phyloP scores from a whole-genome alignment of 257 asterid species.

The Plantago elongata region DNA sequence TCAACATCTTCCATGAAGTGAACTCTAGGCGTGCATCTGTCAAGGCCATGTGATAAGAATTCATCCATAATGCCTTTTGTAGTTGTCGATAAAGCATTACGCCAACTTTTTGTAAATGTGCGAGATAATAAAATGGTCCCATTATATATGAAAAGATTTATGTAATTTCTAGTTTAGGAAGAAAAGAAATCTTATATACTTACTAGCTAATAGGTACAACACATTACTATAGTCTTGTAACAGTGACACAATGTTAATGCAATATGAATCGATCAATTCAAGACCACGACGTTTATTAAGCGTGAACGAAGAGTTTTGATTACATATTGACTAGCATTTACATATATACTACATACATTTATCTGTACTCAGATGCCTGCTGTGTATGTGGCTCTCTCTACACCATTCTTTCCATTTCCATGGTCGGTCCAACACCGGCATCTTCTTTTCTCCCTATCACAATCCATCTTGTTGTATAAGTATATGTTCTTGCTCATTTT shows the following conservation, averaged over 20 bases:
- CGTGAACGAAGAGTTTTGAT: slow-evolving; percentile 33
- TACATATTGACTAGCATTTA: slow-evolving; percentile 33
- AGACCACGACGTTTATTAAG: slow-evolving; percentile 20
- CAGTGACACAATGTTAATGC: slow-evolving; percentile 17
- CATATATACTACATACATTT: not conserved
- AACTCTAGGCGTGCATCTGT: slow-evolving; percentile 34
- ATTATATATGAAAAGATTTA: slow-evolving; percentile 3
- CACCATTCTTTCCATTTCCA: slow-evolving; percentile 48
- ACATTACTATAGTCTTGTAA: slow-evolving; percentile 4
- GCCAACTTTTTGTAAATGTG: slow-evolving; percentile 37
- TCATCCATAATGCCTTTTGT: slow-evolving; percentile 40
- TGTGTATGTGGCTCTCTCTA: slow-evolving; percentile 48
- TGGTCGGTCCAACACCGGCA: slow-evolving; percentile 56
- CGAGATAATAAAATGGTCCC: slow-evolving; percentile 43
- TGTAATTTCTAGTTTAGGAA: not conserved
- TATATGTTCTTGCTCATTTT: slow-evolving; percentile 28
- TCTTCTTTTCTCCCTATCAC: slow-evolving; percentile 29
- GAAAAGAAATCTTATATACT: not conserved
- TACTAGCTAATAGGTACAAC: not conserved
- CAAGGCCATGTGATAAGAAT: slow-evolving; percentile 44
- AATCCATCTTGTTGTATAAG: slow-evolving; percentile 21
- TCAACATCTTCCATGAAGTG: slow-evolving; percentile 8
- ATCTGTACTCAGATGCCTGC: slow-evolving; percentile 23
- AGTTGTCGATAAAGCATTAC: slow-evolving; percentile 56
- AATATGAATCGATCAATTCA: not conserved